phyloP scores from a whole-genome alignment of 1,284 basidiomycete species.

The Malassezia vespertilionis region DNA sequence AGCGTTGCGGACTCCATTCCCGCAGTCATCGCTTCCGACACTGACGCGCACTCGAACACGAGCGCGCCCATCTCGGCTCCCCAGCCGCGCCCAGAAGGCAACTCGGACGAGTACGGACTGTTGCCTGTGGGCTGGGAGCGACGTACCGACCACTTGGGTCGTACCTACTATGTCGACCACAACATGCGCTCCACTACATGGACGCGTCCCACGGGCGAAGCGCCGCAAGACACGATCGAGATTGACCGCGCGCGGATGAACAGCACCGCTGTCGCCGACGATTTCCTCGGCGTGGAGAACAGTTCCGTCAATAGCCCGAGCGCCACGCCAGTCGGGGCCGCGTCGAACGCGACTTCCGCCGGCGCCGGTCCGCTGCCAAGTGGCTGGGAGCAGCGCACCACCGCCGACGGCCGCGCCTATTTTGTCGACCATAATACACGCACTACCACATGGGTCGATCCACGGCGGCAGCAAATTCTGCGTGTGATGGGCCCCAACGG shows the following conservation, averaged over 20 bases:
- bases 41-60: conserved; percentile 13
- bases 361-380: conserved; percentile 74
- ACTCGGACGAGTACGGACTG: conserved; percentile 33
- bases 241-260: conserved; percentile 41
- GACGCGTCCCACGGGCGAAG: conserved; percentile 53
- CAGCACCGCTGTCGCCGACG: conserved; percentile 44
- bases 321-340: conserved; percentile 25
- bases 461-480: conserved; percentile 72
- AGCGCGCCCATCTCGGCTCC: conserved; percentile 9
- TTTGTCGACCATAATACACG: conserved; percentile 85
- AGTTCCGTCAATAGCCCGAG: conserved; percentile 7
- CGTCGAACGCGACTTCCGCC: conserved; percentile 56
- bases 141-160: conserved; percentile 70
- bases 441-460: conserved; percentile 97
- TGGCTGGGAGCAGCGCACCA: conserved; percentile 96
- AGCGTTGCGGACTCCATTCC: conserved; percentile 3
- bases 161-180: conserved; percentile 71
- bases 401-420: conserved; percentile 92
- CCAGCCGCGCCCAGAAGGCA: conserved; percentile 8
- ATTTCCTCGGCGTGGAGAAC: conserved; percentile 44
- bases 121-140: conserved; percentile 88
- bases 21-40: not conserved
- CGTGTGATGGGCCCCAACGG: conserved; percentile 74
- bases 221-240: conserved; percentile 29
- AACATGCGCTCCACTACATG: conserved; percentile 88